Evolutionary conservation across 202 grass and related monocot species (phyloP).

Genomic region (Setaria italica): DNA sequence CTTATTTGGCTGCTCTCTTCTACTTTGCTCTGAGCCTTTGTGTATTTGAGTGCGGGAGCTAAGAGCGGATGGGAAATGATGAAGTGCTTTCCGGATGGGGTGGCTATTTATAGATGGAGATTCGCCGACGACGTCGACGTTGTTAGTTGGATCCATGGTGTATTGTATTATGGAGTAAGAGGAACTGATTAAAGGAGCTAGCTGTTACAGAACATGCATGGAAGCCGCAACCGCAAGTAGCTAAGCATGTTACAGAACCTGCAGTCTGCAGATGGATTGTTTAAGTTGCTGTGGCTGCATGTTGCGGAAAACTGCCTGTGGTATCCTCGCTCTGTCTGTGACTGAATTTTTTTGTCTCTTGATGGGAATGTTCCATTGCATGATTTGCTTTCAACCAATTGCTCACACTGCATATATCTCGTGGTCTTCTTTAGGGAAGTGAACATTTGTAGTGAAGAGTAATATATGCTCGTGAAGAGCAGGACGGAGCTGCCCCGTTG

Average conservation of each 20-base stretch:
- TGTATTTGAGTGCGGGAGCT: not conserved
- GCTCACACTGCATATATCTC: not conserved
- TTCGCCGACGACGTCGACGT: not conserved
- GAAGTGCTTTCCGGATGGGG: not conserved
- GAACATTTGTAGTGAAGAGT: not conserved
- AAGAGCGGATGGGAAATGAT: slow-evolving; percentile 5
- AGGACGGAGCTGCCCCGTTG: not conserved
- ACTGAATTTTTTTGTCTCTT: not conserved
- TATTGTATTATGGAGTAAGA: not conserved
- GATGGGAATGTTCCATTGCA: slow-evolving; percentile 5
- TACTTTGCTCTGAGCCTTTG: not conserved
- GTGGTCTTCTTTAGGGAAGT: not conserved
- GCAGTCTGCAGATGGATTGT: not conserved
- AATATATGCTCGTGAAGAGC: not conserved
- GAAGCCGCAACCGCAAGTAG: not conserved
- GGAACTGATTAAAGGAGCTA: not conserved
- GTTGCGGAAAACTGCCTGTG: no score
- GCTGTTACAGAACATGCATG: slow-evolving; percentile 15
- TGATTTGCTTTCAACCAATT: not conserved
- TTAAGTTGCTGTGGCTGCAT: not conserved
- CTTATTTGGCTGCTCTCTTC: not conserved
- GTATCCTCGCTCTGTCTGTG: not conserved
- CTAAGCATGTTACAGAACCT: not conserved
- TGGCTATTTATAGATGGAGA: slow-evolving; percentile 23
- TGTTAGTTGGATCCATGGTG: not conserved